Conservation (phyloP, 2,329 filamentous ascomycete genomes). For the Trichoderma semiorbis region DNA sequence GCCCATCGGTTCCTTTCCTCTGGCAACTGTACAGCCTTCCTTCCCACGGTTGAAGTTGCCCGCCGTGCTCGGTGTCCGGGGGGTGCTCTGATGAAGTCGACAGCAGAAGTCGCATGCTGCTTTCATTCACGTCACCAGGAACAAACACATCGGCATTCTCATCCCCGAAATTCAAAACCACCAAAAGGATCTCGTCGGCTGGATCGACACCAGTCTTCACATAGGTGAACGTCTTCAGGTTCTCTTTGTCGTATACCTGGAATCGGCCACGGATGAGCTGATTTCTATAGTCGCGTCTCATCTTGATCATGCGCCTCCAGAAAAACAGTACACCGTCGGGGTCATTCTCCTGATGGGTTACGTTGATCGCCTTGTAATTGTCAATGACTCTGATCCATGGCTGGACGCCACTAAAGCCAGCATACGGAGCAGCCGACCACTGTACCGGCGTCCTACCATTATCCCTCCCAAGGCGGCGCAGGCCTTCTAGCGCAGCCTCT, state of each 20-base stretch:
- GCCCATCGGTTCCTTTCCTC: neutral
- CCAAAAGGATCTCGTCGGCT: neutral
- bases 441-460: slow-evolving; percentile 64
- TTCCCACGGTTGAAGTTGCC: neutral
- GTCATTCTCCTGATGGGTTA: neutral
- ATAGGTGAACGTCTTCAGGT: neutral
- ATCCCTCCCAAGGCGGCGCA: slow-evolving; percentile 51
- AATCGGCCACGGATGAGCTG: neutral
- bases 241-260: neutral
- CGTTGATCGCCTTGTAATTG: slow-evolving; percentile 47
- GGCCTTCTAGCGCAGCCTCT: slow-evolving; percentile 45
- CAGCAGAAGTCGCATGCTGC: neutral
- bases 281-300: neutral
- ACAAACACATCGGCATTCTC: neutral
- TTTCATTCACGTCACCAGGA: neutral
- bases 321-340: neutral
- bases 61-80: neutral
- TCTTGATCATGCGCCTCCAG: neutral
- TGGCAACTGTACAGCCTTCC: neutral
- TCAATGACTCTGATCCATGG: slow-evolving; percentile 59
- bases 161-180: neutral
- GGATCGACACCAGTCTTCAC: neutral
- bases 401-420: slow-evolving; percentile 55
- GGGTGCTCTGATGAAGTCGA: neutral
- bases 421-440: slow-evolving; percentile 56